These are phyloP conservation scores for Trichocladium antarcticum DNA, from an alignment of 495 filamentous ascomycete genomes.

Conservation along the genomic window DNA sequence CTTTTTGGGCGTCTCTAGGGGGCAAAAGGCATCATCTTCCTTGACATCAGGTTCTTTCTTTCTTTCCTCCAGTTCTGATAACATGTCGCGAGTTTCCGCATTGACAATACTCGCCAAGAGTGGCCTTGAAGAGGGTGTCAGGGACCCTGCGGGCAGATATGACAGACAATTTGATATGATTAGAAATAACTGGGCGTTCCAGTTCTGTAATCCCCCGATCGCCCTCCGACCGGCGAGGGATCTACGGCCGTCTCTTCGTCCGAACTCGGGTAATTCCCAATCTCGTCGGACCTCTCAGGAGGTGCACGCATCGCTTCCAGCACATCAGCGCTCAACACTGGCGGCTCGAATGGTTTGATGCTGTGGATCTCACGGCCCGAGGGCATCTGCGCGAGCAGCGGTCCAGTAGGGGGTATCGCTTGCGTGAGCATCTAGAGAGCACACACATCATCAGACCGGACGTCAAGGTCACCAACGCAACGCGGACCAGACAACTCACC, in stretches of 20 bases:
- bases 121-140: too few relatives aligned
- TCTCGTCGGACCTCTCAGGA: slow-evolving; percentile 43
- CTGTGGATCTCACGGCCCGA: slow-evolving; percentile 79
- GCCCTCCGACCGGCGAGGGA: slow-evolving; percentile 29
- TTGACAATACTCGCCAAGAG: too few relatives aligned
- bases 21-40: background rate
- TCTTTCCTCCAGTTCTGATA: background rate
- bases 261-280: slow-evolving; percentile 31
- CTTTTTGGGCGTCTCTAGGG: slow-evolving; percentile 1
- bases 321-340: slow-evolving; percentile 44
- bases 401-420: slow-evolving; percentile 54
- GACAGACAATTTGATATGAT: too few relatives aligned
- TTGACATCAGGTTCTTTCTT: background rate
- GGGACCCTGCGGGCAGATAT: too few relatives aligned
- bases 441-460: background rate
- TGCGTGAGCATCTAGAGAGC: slow-evolving; percentile 63
- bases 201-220: slow-evolving; percentile 26
- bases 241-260: slow-evolving; percentile 32
- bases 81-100: too few relatives aligned
- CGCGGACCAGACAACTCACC: slow-evolving; percentile 40
- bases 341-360: slow-evolving; percentile 48
- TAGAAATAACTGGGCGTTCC: slow-evolving; percentile 33
- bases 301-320: slow-evolving; percentile 43
- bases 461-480: background rate
- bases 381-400: slow-evolving; percentile 64